These are phyloP conservation scores for Fusarium hostae DNA, from an alignment of 2,329 filamentous ascomycete species.

Conservation along the genomic window DNA sequence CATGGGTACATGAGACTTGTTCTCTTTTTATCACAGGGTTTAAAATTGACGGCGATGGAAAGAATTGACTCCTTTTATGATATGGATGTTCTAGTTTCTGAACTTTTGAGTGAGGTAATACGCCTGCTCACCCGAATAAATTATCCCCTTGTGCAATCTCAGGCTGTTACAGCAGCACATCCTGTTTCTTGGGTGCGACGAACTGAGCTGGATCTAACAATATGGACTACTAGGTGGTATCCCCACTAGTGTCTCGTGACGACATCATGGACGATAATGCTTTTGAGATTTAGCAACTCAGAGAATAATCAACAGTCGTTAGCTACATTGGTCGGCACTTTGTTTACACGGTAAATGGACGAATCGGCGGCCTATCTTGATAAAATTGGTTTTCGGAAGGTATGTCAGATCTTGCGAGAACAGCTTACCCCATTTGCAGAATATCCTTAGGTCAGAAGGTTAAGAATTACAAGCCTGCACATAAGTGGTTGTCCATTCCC, in stretches of 20 bases:
- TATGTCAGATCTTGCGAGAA: not conserved
- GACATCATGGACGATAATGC: not conserved
- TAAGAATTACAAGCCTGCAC: not conserved
- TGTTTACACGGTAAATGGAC: not conserved
- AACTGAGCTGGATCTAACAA: not conserved
- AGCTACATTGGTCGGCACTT: not conserved
- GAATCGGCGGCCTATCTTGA: not conserved
- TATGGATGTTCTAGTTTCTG: conserved; percentile 20
- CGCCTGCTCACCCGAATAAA: conserved; percentile 22
- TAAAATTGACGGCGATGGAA: conserved; percentile 28
- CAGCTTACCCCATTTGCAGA: not conserved
- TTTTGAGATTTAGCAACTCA: not conserved
- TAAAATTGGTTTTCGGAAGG: not conserved
- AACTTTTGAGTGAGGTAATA: conserved; percentile 7
- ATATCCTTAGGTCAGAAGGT: not conserved
- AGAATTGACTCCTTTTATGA: conserved; percentile 19
- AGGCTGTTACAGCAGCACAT: not conserved
- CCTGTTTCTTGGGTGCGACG: not conserved
- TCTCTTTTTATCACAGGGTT: conserved; percentile 28
- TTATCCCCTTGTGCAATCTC: conserved; percentile 13
- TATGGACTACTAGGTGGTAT: not conserved
- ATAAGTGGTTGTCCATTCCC: not conserved
- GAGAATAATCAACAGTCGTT: not conserved
- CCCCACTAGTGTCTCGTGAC: not conserved
- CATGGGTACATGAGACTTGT: conserved; percentile 42